phyloP scores from a whole-genome alignment of 2,329 filamentous ascomycete species.

The Aspergillus sp. region DNA sequence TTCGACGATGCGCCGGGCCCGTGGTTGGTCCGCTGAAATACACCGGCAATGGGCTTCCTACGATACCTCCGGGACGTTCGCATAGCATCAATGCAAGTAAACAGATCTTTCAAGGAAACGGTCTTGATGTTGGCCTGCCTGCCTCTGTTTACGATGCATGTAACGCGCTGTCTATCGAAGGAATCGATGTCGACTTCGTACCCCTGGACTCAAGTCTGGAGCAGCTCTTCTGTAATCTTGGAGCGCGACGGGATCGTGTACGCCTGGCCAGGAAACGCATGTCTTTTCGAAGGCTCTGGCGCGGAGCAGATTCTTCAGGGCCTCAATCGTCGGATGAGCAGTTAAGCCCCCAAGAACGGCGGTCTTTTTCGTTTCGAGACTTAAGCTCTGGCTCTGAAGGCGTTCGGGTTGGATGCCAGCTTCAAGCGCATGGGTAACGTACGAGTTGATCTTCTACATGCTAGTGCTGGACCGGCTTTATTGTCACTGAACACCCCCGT shows the following conservation, averaged over 20 bases:
- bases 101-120: conserved; percentile 10
- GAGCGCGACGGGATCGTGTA: conserved; percentile 4
- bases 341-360: neutral
- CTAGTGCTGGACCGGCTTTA: neutral
- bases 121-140: conserved; percentile 10
- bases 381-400: neutral
- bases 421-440: neutral
- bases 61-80: conserved; percentile 19
- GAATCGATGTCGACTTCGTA: conserved; percentile 10
- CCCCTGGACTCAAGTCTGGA: conserved; percentile 16
- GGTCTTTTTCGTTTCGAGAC: neutral
- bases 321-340: neutral
- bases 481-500: too few species aligned
- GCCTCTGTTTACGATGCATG: conserved; percentile 11
- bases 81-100: conserved; percentile 20
- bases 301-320: conserved; percentile 1
- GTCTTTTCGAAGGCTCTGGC: conserved; percentile 8
- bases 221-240: conserved; percentile 10
- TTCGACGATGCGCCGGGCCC: conserved; percentile 11
- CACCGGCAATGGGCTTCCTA: conserved; percentile 19
- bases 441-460: neutral
- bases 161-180: conserved; percentile 7
- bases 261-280: conserved; percentile 4
- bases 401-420: neutral
- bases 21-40: conserved; percentile 2